These are phyloP conservation scores for Sporopachydermia quercuum DNA, from an alignment of 805 yeast genomes.

Conservation along the genomic window DNA sequence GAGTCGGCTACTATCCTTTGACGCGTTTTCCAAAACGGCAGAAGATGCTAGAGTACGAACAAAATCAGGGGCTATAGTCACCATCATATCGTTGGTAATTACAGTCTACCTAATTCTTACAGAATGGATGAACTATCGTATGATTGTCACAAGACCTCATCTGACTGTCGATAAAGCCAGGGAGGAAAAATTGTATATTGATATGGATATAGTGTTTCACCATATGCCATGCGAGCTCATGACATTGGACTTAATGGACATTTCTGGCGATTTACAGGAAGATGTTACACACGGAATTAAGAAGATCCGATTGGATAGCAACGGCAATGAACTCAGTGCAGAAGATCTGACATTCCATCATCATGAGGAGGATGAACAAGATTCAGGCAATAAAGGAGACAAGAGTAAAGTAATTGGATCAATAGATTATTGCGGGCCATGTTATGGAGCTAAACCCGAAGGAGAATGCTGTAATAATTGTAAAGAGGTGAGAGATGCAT, in stretches of 20 bases:
- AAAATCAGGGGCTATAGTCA: slow-evolving; percentile 79
- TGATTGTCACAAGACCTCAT: slow-evolving; percentile 60
- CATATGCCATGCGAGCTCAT: slow-evolving; percentile 72
- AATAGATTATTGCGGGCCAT: slow-evolving; percentile 64
- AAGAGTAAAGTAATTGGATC: slow-evolving; percentile 16
- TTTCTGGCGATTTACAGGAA: slow-evolving; percentile 69
- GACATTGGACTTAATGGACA: slow-evolving; percentile 78
- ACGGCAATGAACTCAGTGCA: slow-evolving; percentile 33
- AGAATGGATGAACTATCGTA: slow-evolving; percentile 66
- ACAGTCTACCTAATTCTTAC: slow-evolving; percentile 48
- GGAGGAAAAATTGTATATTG: slow-evolving; percentile 59
- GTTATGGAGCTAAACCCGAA: slow-evolving; percentile 69
- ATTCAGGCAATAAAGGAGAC: slow-evolving; percentile 12
- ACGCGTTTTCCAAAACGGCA: slow-evolving; percentile 87
- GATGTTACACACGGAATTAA: slow-evolving; percentile 63
- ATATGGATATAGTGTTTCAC: slow-evolving; percentile 73
- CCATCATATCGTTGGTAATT: slow-evolving; percentile 50
- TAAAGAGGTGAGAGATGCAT: slow-evolving; percentile 66
- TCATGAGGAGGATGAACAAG: slow-evolving; percentile 12
- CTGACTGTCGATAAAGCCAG: slow-evolving; percentile 70
- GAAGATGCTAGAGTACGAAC: slow-evolving; percentile 88
- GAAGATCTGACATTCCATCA: slow-evolving; percentile 27
- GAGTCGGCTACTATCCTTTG: slow-evolving; percentile 39
- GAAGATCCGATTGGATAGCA: slow-evolving; percentile 43
- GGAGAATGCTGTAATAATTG: slow-evolving; percentile 71